Percentiles rank a stretch among this genome's conserved stretches.
Conservation (phyloP, 768 basidiomycete species). For the Chlorophyllum brunneum region DNA sequence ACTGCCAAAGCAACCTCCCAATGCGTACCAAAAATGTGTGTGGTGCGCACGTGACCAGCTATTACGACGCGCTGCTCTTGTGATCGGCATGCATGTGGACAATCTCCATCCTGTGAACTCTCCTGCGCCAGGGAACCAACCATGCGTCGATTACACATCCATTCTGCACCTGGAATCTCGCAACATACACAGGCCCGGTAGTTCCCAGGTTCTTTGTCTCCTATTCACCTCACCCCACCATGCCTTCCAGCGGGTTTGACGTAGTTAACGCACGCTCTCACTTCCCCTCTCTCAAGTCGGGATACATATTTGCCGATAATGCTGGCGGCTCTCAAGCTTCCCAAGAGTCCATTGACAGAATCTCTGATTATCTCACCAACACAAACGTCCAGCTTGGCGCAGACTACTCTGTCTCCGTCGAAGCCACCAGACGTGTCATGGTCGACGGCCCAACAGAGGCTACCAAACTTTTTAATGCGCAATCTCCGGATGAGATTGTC, state of each 20-base stretch:
- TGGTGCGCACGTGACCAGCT: background rate
- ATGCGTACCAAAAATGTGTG: background rate
- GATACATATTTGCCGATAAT: constrained; percentile 71
- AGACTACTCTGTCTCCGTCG: constrained; percentile 55
- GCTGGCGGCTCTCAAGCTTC: constrained; percentile 71
- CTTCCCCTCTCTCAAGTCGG: constrained; percentile 58
- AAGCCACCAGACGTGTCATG: constrained; percentile 46
- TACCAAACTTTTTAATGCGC: constrained; percentile 60
- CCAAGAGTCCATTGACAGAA: constrained; percentile 49
- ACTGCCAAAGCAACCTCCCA: background rate
- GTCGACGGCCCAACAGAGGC: constrained; percentile 47
- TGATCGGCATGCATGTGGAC: constrained; percentile 6
- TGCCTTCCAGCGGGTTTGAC: constrained; percentile 33
- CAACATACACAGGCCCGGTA: background rate
- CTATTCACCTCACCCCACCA: background rate
- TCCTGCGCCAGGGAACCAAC: background rate
- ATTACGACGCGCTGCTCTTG: background rate
- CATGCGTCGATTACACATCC: background rate
- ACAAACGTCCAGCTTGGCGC: constrained; percentile 76
- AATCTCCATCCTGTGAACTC: constrained; percentile 1
- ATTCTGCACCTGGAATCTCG: background rate
- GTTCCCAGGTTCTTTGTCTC: background rate
- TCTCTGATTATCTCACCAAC: constrained; percentile 65
- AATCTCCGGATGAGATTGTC: constrained; percentile 57
- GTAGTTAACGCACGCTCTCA: constrained; percentile 48